Evolutionary conservation across 1,139 yeast species (phyloP), one percentile per base, ranked within the genome.

Genomic region (Zygosaccharomyces sapae): DNA sequence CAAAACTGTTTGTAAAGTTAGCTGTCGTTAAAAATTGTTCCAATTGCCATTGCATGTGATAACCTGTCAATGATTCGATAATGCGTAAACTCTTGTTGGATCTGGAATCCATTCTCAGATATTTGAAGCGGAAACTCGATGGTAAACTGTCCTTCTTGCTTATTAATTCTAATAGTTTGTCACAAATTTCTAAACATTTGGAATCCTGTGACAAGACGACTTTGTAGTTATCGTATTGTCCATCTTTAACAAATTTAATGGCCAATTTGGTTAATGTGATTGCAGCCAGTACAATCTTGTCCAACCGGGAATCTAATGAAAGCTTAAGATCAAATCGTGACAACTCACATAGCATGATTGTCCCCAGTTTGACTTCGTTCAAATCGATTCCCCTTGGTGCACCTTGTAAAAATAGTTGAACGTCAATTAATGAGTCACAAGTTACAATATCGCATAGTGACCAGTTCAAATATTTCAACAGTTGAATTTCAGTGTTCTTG

Each of bases 401-500:
- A 43, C 54, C 57, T 56, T 63, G 75, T 68, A 61, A 72, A 45
- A 56, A 56, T 42, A 56, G 36, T 57, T 73, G 73, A 45, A 82
- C 65, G 58, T 83, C 88, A 50, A 82, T 69, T 56, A 80, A 81
- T 4, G 77, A 69, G 63, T 82, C 88, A 56, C 79, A 76, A 6
- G 86, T 79, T 20, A 86, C 80, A 41, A 54, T 62, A 49, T 52
- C 62, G 52, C 61, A 56, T 20, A 59, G 48, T 16, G 58, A 50
- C 65, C 65, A 60, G 44, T 60, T 54, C 55, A 52, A 45, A 38
- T 53, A 55, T 45, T 79, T 81, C 51, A 83, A 69, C 41, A 83
- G 73, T 57, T 80, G 83, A 53, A 81, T 74, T 62, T 84, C 92
- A 81, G 82, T 80, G 58, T 80, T 83, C 49, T 80, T 69, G 59